These are phyloP conservation scores for Alternaria brassicae DNA, from an alignment of 2,329 filamentous ascomycete species.

Conservation along the genomic window DNA sequence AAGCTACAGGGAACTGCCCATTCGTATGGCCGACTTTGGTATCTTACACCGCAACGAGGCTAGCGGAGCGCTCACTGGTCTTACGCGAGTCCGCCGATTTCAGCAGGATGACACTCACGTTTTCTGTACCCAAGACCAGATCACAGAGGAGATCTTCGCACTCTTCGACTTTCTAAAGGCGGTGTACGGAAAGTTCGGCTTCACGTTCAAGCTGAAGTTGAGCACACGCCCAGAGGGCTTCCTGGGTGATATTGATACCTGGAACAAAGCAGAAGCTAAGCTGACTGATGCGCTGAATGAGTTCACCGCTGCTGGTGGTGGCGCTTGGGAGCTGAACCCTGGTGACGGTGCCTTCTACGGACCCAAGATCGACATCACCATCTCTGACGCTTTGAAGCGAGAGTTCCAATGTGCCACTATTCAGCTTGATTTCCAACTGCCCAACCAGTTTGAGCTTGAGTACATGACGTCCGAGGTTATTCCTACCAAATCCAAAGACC, in stretches of 20 bases:
- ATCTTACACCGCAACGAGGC: conserved; percentile 95
- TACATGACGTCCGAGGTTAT: conserved; percentile 76
- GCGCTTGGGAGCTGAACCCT: conserved; percentile 87
- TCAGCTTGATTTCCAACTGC: conserved; percentile 88
- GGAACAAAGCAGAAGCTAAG: conserved; percentile 85
- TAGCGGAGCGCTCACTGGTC: conserved; percentile 85
- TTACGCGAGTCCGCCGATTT: conserved; percentile 92
- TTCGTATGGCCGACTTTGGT: conserved; percentile 94
- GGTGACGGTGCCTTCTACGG: conserved; percentile 98
- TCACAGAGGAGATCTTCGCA: conserved; percentile 75
- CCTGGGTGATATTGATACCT: conserved; percentile 84
- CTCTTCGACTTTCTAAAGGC: conserved; percentile 86
- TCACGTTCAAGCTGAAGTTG: conserved; percentile 92
- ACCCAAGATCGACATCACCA: conserved; percentile 97
- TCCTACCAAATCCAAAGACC: conserved; percentile 47
- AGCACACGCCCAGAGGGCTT: conserved; percentile 90
- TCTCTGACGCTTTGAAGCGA: conserved; percentile 83
- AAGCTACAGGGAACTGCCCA: conserved; percentile 88
- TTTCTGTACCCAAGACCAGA: conserved; percentile 86
- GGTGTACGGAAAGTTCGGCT: conserved; percentile 83
- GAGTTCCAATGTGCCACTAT: conserved; percentile 93
- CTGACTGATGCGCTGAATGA: conserved; percentile 79
- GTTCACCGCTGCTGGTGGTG: conserved; percentile 67
- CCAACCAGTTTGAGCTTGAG: conserved; percentile 84
- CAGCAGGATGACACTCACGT: conserved; percentile 97